Conservation (phyloP, 2,329 filamentous ascomycete species). For the Cytospora schulzeri region DNA sequence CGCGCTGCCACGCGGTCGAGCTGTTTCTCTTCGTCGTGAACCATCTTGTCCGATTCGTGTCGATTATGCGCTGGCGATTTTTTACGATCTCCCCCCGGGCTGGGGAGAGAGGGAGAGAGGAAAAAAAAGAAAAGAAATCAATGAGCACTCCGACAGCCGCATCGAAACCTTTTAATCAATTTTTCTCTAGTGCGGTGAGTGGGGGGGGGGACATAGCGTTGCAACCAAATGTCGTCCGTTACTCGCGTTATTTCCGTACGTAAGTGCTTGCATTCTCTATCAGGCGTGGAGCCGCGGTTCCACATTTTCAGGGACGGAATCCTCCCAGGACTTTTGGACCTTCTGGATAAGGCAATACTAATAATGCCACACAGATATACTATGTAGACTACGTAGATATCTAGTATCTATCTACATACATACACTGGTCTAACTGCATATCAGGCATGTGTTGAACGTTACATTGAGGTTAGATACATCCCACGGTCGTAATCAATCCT, state of each 20-base stretch:
- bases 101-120: conserved; percentile 5
- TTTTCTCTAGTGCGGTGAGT: conserved; percentile 13
- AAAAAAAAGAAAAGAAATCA: background rate
- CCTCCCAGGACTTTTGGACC: background rate
- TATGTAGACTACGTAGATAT: too few species aligned
- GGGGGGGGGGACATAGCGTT: conserved; percentile 6
- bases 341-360: background rate
- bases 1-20: conserved; percentile 9
- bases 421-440: too few species aligned
- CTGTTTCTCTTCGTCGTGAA: conserved; percentile 18
- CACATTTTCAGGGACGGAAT: background rate
- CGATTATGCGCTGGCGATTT: background rate
- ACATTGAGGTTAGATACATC: background rate
- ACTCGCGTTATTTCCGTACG: background rate
- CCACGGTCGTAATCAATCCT: too few species aligned
- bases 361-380: background rate
- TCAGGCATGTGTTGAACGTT: background rate
- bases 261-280: background rate
- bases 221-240: background rate
- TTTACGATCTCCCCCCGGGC: conserved; percentile 10
- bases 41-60: conserved; percentile 4
- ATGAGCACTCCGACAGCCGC: background rate
- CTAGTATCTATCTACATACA: too few species aligned
- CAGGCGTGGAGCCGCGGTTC: background rate
- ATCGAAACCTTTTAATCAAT: conserved; percentile 8